A percentile compares a stretch with the other conserved stretches of the same genome.
These are phyloP conservation scores for Trypanosoma platydactyli DNA, from an alignment of 208 protist species.

Conservation along the genomic window DNA sequence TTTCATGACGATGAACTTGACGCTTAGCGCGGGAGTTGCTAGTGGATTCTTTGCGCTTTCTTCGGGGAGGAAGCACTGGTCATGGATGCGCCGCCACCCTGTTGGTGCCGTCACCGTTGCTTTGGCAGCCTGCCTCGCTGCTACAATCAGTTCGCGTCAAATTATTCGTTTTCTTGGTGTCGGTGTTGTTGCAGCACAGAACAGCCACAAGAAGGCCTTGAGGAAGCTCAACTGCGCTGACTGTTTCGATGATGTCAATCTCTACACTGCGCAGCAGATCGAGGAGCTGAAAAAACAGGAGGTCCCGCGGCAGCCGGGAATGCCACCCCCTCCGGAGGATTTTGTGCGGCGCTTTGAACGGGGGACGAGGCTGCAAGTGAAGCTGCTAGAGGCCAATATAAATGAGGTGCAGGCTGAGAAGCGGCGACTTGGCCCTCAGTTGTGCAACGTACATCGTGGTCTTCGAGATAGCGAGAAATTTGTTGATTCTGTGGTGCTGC, in stretches of 20 bases:
- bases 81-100: slow-evolving; percentile 69
- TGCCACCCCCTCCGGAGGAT: slow-evolving; percentile 68
- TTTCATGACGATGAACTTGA: slow-evolving; percentile 81
- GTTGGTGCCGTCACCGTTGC: slow-evolving; percentile 46
- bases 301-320: slow-evolving; percentile 62
- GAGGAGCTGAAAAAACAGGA: slow-evolving; percentile 50
- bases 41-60: slow-evolving; percentile 47
- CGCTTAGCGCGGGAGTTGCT: slow-evolving; percentile 47
- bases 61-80: slow-evolving; percentile 39
- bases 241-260: slow-evolving; percentile 76
- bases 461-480: slow-evolving; percentile 53
- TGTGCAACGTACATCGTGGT: slow-evolving; percentile 64
- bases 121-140: slow-evolving; percentile 39
- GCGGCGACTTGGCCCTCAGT: slow-evolving; percentile 30
- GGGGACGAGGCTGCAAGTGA: slow-evolving; percentile 49
- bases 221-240: slow-evolving; percentile 59
- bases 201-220: slow-evolving; percentile 70
- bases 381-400: slow-evolving; percentile 69
- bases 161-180: slow-evolving; percentile 55
- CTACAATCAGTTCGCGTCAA: slow-evolving; percentile 45
- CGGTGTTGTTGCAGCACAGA: slow-evolving; percentile 66
- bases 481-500: slow-evolving; percentile 39
- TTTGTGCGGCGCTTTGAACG: slow-evolving; percentile 63
- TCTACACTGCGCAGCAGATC: slow-evolving; percentile 59
- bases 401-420: slow-evolving; percentile 61